phyloP scores from a whole-genome alignment of 2,329 filamentous ascomycete species.

The Botryotinia convoluta region DNA sequence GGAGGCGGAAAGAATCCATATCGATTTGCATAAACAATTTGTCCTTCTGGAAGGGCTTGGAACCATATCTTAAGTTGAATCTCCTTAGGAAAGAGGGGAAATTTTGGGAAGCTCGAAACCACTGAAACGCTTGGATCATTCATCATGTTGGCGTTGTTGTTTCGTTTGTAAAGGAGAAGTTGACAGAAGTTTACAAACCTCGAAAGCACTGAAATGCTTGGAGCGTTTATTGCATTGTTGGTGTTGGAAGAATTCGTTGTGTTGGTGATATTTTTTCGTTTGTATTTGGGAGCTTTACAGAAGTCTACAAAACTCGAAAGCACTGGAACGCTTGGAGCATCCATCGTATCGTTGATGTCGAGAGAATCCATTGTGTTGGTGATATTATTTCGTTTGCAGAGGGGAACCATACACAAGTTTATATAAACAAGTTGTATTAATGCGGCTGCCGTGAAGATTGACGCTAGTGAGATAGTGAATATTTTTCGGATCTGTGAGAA shows the following conservation, averaged over 20 bases:
- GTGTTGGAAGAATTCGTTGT: too few species aligned
- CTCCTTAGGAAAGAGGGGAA: not conserved
- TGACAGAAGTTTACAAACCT: too few species aligned
- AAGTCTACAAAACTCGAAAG: not conserved
- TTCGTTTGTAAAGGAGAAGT: not conserved
- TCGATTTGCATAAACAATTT: not conserved
- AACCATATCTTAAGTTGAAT: not conserved
- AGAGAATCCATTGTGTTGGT: not conserved
- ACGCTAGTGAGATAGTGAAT: not conserved
- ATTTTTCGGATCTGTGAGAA: not conserved
- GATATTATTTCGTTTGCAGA: not conserved
- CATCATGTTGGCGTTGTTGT: not conserved
- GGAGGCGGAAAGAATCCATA: not conserved
- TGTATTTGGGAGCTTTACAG: not conserved
- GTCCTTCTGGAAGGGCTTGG: not conserved
- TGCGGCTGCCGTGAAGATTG: not conserved
- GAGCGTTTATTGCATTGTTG: too few species aligned
- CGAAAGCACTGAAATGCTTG: too few species aligned
- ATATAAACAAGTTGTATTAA: not conserved
- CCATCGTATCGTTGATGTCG: not conserved
- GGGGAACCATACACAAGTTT: not conserved
- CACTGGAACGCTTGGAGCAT: not conserved
- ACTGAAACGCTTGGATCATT: fast-evolving
- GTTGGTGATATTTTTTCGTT: too few species aligned
- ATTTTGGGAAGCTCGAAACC: not conserved